Conservation (phyloP, 495 filamentous ascomycete genomes). For the Neurospora tetrasperma region DNA sequence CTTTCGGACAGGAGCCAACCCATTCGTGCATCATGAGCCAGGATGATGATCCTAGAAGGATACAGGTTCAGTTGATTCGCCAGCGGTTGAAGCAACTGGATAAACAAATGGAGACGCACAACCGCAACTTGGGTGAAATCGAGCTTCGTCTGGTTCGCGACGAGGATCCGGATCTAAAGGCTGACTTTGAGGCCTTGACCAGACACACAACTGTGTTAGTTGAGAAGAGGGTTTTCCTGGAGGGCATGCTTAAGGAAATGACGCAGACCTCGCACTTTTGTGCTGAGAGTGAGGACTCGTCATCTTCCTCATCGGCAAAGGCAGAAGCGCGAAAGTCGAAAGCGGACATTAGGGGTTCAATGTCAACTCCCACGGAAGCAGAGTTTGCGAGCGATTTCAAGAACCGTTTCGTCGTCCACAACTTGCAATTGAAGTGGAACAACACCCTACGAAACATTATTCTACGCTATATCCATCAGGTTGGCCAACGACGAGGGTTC, state of each 20-base stretch:
- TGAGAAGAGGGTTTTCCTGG: conserved; percentile 68
- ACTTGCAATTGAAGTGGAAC: conserved; percentile 96
- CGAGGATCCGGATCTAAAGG: conserved; percentile 42
- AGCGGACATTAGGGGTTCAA: conserved; percentile 17
- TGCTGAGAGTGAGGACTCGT: conserved; percentile 10
- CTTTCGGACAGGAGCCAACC: conserved; percentile 84
- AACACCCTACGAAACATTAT: conserved; percentile 94
- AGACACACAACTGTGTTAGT: conserved; percentile 60
- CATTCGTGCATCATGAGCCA: conserved; percentile 94
- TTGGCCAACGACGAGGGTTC: conserved; percentile 90
- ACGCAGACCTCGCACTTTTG: conserved; percentile 12
- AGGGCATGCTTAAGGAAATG: conserved; percentile 61
- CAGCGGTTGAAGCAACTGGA: conserved; percentile 68
- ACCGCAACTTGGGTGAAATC: conserved; percentile 52
- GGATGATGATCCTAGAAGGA: conserved; percentile 80
- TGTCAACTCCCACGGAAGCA: conserved; percentile 41
- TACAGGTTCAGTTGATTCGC: conserved; percentile 78
- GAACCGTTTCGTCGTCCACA: conserved; percentile 96
- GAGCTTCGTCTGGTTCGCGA: conserved; percentile 50
- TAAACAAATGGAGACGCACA: conserved; percentile 63
- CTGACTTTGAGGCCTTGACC: conserved; percentile 56
- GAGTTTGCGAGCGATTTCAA: conserved; percentile 88
- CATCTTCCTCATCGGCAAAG: background rate
- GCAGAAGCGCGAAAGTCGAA: conserved; percentile 10
- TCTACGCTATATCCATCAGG: conserved; percentile 92